phyloP scores from a whole-genome alignment of 1,284 basidiomycete species.

The Tilletiaria anomala region DNA sequence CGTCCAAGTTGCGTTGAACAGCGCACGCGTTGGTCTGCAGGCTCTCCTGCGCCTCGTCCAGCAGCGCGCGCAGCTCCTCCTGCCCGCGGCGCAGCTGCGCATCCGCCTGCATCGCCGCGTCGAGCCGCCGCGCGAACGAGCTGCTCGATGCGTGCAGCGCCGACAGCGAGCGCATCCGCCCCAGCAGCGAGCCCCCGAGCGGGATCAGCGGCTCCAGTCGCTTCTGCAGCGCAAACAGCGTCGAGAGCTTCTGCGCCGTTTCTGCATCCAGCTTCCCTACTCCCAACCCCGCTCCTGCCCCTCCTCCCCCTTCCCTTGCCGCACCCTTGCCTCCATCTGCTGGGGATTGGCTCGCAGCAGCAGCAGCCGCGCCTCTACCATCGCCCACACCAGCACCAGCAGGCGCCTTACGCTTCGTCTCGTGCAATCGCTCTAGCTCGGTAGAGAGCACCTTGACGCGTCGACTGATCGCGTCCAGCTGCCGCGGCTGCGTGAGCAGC shows the following conservation, averaged over 20 bases:
- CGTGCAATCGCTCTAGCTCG: constrained; percentile 73
- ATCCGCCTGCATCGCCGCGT: constrained; percentile 58
- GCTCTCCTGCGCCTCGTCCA: constrained; percentile 44
- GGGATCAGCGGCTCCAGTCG: constrained; percentile 75
- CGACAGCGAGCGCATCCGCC: constrained; percentile 67
- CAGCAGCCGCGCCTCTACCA: not conserved
- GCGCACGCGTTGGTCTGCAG: constrained; percentile 52
- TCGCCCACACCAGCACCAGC: not conserved
- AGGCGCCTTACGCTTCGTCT: constrained; percentile 38
- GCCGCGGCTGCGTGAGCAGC: constrained; percentile 81
- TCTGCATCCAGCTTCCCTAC: too few relatives aligned
- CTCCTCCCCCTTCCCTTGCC: not conserved
- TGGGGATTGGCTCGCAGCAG: not conserved
- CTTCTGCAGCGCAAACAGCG: constrained; percentile 56
- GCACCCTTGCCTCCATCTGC: not conserved
- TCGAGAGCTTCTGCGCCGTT: constrained; percentile 18
- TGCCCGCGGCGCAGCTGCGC: constrained; percentile 51
- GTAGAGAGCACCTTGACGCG: constrained; percentile 81
- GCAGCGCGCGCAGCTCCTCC: constrained; percentile 54
- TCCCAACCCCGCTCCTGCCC: not conserved
- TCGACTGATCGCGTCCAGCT: constrained; percentile 88
- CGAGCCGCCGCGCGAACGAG: constrained; percentile 51
- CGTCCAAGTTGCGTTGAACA: constrained; percentile 42
- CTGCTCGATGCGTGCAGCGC: constrained; percentile 66
- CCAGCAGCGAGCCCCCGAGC: constrained; percentile 77